Evolutionary conservation across 2,329 filamentous ascomycete species (phyloP).

Genomic region (Fusarium sp.): DNA sequence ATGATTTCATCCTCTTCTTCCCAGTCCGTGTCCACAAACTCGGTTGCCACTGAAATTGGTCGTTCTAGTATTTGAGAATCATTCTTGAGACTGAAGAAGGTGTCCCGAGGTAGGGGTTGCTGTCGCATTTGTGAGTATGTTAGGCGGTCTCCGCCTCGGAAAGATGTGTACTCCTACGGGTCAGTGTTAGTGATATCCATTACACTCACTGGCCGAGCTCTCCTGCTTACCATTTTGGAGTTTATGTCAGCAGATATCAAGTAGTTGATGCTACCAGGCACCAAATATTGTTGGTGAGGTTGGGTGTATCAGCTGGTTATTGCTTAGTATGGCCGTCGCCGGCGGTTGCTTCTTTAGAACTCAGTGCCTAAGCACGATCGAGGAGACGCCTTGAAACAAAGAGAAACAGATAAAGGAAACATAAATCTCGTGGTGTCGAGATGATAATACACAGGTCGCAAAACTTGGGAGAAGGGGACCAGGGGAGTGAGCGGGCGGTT

Average conservation of each 20-base stretch:
- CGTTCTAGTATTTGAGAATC: constrained; percentile 61
- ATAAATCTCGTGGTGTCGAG: constrained; percentile 50
- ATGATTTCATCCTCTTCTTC: constrained; percentile 74
- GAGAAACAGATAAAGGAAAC: constrained; percentile 43
- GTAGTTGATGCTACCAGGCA: constrained; percentile 30
- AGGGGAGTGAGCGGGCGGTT: constrained; percentile 56
- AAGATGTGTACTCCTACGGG: constrained; percentile 52
- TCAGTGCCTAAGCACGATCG: constrained; percentile 33
- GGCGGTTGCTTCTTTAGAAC: constrained; percentile 48
- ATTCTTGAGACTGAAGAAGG: constrained; percentile 70
- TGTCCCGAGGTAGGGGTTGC: constrained; percentile 62
- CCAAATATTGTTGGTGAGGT: constrained; percentile 32
- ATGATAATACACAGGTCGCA: constrained; percentile 53
- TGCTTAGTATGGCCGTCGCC: constrained; percentile 53
- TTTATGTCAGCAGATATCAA: constrained; percentile 7
- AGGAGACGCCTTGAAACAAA: constrained; percentile 47
- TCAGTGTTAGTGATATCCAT: constrained; percentile 5
- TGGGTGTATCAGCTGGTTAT: constrained; percentile 30
- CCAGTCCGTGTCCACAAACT: constrained; percentile 82
- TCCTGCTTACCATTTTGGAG: constrained; percentile 51
- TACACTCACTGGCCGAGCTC: background rate
- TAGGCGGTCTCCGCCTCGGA: constrained; percentile 52
- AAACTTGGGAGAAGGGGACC: constrained; percentile 54
- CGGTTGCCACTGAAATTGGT: constrained; percentile 78
- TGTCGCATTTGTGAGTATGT: constrained; percentile 65